phyloP scores from a whole-genome alignment of 2,329 filamentous ascomycete species.

The Verticillium tricorpus region DNA sequence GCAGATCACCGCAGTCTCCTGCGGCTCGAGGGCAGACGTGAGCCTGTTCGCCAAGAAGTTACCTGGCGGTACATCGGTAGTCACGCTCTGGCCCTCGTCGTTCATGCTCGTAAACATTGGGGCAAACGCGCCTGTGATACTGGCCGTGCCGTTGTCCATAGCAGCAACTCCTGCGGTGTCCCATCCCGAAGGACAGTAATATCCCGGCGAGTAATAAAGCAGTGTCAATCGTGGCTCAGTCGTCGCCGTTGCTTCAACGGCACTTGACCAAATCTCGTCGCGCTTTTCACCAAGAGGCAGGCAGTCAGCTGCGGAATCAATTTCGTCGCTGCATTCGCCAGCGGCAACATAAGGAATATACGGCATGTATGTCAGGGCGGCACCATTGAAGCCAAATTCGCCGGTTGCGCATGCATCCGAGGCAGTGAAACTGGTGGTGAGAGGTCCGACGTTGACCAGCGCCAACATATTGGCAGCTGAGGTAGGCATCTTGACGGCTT shows the following conservation, averaged over 20 bases:
- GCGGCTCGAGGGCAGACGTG: not conserved
- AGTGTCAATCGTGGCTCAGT: not conserved
- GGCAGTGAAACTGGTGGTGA: slow-evolving; percentile 14
- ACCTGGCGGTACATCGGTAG: not conserved
- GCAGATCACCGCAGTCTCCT: not conserved
- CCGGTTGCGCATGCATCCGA: slow-evolving; percentile 8
- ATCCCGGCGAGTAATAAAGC: not conserved
- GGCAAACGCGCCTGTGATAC: not conserved
- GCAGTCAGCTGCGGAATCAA: not conserved
- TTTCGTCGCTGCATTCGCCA: not conserved
- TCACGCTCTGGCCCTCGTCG: not conserved
- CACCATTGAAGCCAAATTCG: not conserved
- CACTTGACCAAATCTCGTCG: not conserved
- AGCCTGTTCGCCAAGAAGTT: not conserved
- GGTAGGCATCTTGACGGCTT: slow-evolving; percentile 3
- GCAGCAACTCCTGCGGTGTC: not conserved
- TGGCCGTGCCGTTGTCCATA: not conserved
- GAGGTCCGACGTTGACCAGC: slow-evolving; percentile 12
- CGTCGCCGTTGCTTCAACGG: not conserved
- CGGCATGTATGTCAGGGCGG: not conserved
- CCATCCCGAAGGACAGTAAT: not conserved
- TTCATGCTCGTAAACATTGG: not conserved
- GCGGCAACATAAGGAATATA: no score
- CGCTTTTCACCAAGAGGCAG: not conserved
- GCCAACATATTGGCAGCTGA: not conserved